These are phyloP conservation scores for Excoecaria cochinchinensis DNA, from an alignment of 345 rosid species.

Conservation along the genomic window DNA sequence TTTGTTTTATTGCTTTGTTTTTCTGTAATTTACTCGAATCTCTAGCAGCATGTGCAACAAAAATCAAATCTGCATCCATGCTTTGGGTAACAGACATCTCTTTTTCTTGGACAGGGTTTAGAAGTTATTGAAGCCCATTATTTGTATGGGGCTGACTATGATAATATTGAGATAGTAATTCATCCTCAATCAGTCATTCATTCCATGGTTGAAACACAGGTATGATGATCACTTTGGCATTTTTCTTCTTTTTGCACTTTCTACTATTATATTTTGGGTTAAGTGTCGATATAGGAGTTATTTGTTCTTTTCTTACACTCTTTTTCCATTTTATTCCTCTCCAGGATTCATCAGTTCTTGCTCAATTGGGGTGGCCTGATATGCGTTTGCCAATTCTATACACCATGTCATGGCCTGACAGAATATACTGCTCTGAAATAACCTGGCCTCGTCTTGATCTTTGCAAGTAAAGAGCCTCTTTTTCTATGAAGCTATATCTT, in stretches of 20 bases:
- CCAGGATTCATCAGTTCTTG: constrained; percentile 93
- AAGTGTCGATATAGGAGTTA: not conserved
- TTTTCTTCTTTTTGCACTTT: not conserved
- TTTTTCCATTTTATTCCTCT: constrained; percentile 9
- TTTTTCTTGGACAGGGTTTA: constrained; percentile 57
- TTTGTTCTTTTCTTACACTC: constrained; percentile 4
- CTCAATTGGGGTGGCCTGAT: constrained; percentile 97
- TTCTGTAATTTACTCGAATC: constrained; percentile 6
- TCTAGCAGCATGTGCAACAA: not conserved
- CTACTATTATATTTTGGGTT: not conserved
- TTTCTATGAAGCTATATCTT: constrained; percentile 12
- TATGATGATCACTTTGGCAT: constrained; percentile 16
- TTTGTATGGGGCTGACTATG: constrained; percentile 88
- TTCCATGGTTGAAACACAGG: constrained; percentile 98
- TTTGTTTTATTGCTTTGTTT: constrained; percentile 17
- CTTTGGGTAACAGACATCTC: constrained; percentile 2
- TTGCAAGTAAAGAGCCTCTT: constrained; percentile 61
- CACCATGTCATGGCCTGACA: constrained; percentile 98
- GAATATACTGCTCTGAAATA: constrained; percentile 87
- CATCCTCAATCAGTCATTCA: constrained; percentile 93
- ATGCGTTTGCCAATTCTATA: constrained; percentile 94
- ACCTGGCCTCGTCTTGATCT: constrained; percentile 98
- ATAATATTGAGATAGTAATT: constrained; percentile 80
- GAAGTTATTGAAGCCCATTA: constrained; percentile 99
- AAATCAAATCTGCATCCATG: not conserved